Conservation (phyloP, 805 yeast genomes). For the Candida schatavii region DNA sequence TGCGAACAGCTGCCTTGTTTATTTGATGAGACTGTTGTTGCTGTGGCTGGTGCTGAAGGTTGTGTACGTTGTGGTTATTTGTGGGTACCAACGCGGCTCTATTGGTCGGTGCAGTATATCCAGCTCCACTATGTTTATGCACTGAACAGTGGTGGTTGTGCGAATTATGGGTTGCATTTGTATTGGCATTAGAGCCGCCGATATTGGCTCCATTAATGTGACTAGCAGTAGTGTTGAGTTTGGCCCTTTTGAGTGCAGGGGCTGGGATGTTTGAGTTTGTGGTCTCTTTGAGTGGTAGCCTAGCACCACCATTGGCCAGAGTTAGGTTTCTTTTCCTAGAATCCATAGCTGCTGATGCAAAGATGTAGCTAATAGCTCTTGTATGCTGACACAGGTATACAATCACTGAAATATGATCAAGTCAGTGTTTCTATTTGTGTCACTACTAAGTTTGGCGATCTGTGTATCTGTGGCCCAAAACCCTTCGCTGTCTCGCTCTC, state of each 20-base stretch:
- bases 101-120: neutral
- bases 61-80: neutral
- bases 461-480: too few relatives aligned
- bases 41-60: neutral
- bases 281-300: conserved; percentile 41
- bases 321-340: conserved; percentile 1
- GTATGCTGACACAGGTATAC: too few relatives aligned
- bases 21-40: too few relatives aligned
- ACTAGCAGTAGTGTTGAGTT: conserved; percentile 11
- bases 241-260: conserved; percentile 32
- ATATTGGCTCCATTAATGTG: neutral
- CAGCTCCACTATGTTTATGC: neutral
- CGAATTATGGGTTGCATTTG: neutral
- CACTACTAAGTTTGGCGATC: too few relatives aligned
- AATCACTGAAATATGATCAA: too few relatives aligned
- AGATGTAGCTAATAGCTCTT: too few relatives aligned
- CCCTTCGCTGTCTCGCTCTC: too few relatives aligned
- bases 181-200: neutral
- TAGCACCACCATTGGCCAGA: conserved; percentile 4
- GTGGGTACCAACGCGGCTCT: conserved; percentile 1
- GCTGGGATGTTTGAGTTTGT: conserved; percentile 38
- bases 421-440: too few relatives aligned
- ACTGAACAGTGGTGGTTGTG: too few relatives aligned
- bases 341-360: conserved; percentile 1
- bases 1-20: neutral